phyloP scores from a whole-genome alignment of 2,329 filamentous ascomycete genomes.

The Exophiala alcalophila region DNA sequence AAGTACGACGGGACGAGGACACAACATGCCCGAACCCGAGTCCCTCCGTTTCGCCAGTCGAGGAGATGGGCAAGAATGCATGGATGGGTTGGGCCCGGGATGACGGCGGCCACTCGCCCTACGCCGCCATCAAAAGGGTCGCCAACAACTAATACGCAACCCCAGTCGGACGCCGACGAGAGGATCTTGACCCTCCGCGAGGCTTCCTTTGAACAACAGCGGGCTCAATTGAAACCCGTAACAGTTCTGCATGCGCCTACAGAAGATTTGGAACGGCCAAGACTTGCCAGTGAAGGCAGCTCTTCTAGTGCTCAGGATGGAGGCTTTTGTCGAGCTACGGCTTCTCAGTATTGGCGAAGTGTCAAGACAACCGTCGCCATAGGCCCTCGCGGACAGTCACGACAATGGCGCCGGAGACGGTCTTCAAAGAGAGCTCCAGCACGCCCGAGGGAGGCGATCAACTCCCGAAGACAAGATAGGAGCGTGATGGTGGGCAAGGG shows the following conservation, averaged over 20 bases:
- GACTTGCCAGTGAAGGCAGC: slow-evolving; percentile 4
- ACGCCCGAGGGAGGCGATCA: too few relatives aligned
- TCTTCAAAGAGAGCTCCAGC: slow-evolving; percentile 3
- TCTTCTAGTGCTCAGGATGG: slow-evolving; percentile 2
- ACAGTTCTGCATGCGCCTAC: neutral
- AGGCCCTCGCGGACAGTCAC: slow-evolving; percentile 1
- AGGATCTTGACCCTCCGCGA: slow-evolving; percentile 14
- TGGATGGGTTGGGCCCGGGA: slow-evolving; percentile 1
- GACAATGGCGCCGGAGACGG: slow-evolving; percentile 5
- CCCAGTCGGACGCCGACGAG: slow-evolving; percentile 1
- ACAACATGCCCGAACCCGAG: neutral
- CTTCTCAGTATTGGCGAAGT: slow-evolving; percentile 16
- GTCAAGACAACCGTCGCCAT: slow-evolving; percentile 17
- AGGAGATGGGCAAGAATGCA: slow-evolving; percentile 22
- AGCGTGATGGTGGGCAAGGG: too few relatives aligned
- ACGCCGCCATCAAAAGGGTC: slow-evolving; percentile 2
- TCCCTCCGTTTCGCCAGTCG: slow-evolving; percentile 25
- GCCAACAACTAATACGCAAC: neutral
- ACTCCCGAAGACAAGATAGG: too few relatives aligned
- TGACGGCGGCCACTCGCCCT: neutral
- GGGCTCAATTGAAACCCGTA: slow-evolving; percentile 9
- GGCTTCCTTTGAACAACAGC: slow-evolving; percentile 25
- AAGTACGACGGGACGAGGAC: slow-evolving; percentile 6
- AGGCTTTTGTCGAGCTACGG: slow-evolving; percentile 3
- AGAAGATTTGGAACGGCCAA: slow-evolving; percentile 4